Evolutionary conservation across 1,139 yeast genomes (phyloP), one percentile per base, ranked within the genome.

Genomic region (Lodderomyces metapsilosis): DNA sequence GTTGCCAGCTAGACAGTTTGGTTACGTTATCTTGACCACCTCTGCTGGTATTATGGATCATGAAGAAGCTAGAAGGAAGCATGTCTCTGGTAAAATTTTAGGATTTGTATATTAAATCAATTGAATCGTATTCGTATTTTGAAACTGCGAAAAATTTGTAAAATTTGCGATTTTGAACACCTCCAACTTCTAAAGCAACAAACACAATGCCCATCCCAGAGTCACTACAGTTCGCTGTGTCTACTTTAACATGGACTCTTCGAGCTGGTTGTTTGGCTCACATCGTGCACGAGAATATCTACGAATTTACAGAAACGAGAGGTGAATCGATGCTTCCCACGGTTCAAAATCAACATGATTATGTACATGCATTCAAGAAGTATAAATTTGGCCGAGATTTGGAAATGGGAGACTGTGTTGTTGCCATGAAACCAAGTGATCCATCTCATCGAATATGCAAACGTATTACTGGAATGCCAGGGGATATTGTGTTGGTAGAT

Each of bases 41-140:
- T 92, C 98, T 61, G 96, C 98, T 61, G 98, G 98, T 76, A 92
- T 92, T 61, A 89, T 92, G 96, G 98, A 92, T 80, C 98, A 92
- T 78, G 98, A 92, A 79, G 98, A 92, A 79, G 98, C 98, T 61
- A 89, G 97, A 84, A 87, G 98, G 84, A 92, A 92, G 87, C 98
- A 92, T 74, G 98, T 91, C 59, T 88, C 97, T 59, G 98, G 98
- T 72, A 91, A 91, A 78, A 84, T 91, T 66, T 82, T 91, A 66
- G 98, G 98, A 64, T 91, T 87, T 72, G 96, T 91, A 54, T 91
- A 91, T 80, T 88, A 84, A 17, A 5, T 20, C 15, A 13, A 23
- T 3, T 20, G 13, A n/a, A 21, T 22, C n/a, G 17, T 11, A 21
- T 22, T 21, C n/a, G n/a, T n/a, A n/a, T n/a, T 4, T 34, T 3